Percentiles rank a stretch among this genome's conserved stretches.
These are phyloP conservation scores for Sutorius eximius DNA, from an alignment of 1,284 basidiomycete species.

Conservation along the genomic window DNA sequence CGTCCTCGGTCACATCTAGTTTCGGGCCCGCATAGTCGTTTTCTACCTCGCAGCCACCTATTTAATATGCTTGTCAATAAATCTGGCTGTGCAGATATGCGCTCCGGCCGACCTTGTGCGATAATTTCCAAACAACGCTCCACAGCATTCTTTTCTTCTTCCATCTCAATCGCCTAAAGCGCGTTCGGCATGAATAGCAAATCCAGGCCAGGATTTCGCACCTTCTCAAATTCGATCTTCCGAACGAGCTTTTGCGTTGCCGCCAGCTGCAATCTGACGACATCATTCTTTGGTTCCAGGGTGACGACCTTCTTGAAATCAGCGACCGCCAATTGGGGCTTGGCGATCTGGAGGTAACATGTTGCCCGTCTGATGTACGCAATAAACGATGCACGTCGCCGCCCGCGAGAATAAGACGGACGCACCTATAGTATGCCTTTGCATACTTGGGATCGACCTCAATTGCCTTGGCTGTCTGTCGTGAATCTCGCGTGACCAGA, in stretches of 20 bases:
- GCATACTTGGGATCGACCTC: constrained; percentile 87
- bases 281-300: constrained; percentile 87
- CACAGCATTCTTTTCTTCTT: constrained; percentile 79
- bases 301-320: constrained; percentile 87
- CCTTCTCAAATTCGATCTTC: constrained; percentile 88
- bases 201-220: constrained; percentile 27
- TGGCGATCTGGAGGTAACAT: constrained; percentile 88
- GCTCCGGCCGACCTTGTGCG: constrained; percentile 56
- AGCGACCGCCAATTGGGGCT: constrained; percentile 78
- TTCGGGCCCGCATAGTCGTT: constrained; percentile 67
- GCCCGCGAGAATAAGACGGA: neutral
- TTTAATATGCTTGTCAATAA: constrained; percentile 3
- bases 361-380: constrained; percentile 70
- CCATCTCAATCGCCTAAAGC: constrained; percentile 80
- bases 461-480: constrained; percentile 74
- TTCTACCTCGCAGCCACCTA: constrained; percentile 75
- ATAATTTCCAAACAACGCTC: constrained; percentile 78
- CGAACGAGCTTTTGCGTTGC: constrained; percentile 90
- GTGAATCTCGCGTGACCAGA: constrained; percentile 16
- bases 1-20: constrained; percentile 53
- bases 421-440: constrained; percentile 85
- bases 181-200: neutral
- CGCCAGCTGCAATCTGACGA: constrained; percentile 78
- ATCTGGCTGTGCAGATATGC: neutral
- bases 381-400: constrained; percentile 6